A percentile compares a stretch with the other conserved stretches of the same genome.
phyloP scores from a whole-genome alignment of 805 yeast genomes.

The Sugiyamaella marilandica region DNA sequence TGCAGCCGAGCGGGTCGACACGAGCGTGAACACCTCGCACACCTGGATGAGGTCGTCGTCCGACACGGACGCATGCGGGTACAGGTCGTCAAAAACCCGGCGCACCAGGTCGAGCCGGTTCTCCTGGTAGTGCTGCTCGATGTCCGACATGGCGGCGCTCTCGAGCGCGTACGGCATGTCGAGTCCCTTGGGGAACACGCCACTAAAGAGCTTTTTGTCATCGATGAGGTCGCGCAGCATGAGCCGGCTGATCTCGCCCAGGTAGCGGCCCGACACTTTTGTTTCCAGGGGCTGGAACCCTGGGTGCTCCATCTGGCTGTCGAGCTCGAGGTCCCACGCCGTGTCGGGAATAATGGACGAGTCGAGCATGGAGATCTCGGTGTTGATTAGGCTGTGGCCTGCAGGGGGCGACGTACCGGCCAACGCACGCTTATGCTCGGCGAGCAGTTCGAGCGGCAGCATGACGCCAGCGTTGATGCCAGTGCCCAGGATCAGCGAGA shows the following conservation, averaged over 20 bases:
- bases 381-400: slow-evolving; percentile 57
- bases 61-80: slow-evolving; percentile 8
- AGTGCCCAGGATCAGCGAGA: slow-evolving; percentile 88
- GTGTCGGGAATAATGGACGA: slow-evolving; percentile 74
- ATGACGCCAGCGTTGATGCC: slow-evolving; percentile 76
- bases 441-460: slow-evolving; percentile 61
- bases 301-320: slow-evolving; percentile 53
- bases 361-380: slow-evolving; percentile 92
- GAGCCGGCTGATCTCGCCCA: slow-evolving; percentile 79
- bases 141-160: slow-evolving; percentile 24
- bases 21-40: slow-evolving; percentile 24
- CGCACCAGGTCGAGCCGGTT: slow-evolving; percentile 21
- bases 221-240: slow-evolving; percentile 63
- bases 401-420: background rate
- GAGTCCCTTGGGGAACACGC: slow-evolving; percentile 23
- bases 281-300: slow-evolving; percentile 85
- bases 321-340: slow-evolving; percentile 67
- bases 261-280: slow-evolving; percentile 80
- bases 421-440: slow-evolving; percentile 52
- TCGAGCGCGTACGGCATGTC: slow-evolving; percentile 25
- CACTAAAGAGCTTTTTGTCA: slow-evolving; percentile 33
- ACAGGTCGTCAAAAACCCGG: slow-evolving; percentile 19
- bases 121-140: slow-evolving; percentile 23
- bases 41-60: slow-evolving; percentile 24
- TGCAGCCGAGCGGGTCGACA: slow-evolving; percentile 33